Base-by-base conservation (phyloP, 495 filamentous ascomycete genomes). In the Penicillium paradoxum region DNA sequence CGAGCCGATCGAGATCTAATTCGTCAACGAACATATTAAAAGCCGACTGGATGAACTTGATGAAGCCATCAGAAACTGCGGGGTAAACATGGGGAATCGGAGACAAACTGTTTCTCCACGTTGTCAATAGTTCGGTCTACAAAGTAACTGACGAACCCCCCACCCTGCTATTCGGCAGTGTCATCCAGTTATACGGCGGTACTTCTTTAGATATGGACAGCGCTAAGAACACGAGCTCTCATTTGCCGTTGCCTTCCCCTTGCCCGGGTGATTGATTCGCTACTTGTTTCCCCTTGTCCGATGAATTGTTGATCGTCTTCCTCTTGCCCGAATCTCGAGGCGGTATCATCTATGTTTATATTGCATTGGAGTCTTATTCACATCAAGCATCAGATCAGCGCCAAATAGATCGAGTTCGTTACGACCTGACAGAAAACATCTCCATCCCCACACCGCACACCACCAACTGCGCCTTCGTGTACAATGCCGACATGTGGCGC, bases 371-470 rank as follows among this genome's bases (percentile, higher is more conserved):
- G 19, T n/a, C 30, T 18, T 57, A 57, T 52, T 8, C 59, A 54
- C 43, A 62, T 52, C 33, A 43, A 14, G 32, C 59, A 50, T 63
- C 39, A 37, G 37, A 24, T 60, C 59, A 48, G 60, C 52, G 57
- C 48, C 30, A 48, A 24, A 36, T 13, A 49, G 27, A 36, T 18
- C 18, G 9, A 32, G 45, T 7, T 52, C 49, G 48, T 38, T 30
- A 27, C 54, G 65, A 37, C 22, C 47, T 42, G 19, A 64, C 33
- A 15, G 53, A 37, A 34, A 74, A 70, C 45, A 75, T 51, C 47
- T 83, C 79, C 73, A 83, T 79, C 2, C 81, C 81, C 49, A 82
- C 80, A 18, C 81, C 81, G 45, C 72, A 74, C 4, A 82, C 62
- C 25, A 83, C 38, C 44, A 83, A 55, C 41, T 64, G 67, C 11